Evolutionary conservation across 306 rosid genomes (phyloP), one percentile per base, ranked within the genome.

Genomic region (Arachis hypogaea): DNA sequence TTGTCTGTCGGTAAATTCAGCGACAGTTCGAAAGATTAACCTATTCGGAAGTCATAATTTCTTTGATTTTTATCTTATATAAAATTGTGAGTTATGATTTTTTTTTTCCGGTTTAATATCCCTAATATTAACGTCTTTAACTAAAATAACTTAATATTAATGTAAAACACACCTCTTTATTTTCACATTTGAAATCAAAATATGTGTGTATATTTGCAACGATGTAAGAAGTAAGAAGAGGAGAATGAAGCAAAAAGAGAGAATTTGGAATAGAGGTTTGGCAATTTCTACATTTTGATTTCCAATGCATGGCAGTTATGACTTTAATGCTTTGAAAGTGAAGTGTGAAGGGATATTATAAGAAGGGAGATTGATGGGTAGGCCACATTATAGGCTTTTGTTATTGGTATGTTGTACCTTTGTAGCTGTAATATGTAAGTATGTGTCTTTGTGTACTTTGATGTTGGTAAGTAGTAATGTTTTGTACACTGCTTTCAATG

Each of bases 401-500:
- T 59, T 22, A 44, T 65, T 78, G 81, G 78, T 30, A 42, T 75
- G 78, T 5, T 52, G 58, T 52, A 14, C 16, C 28, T 52, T n/a
- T 3, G 22, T 41, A 56, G 66, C 12, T 61, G 16, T 22, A 22
- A 22, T 22, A 22, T 22, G 28, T 66, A 54, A 66, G 70, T 55
- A 56, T 56, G 38, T 54, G 85, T 59, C 54, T 36, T 43, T 62
- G 72, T 74, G 59, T 61, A 33, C 11, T 52, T 52, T 77, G 66
- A 54, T 7, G 18, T 16, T 51, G 62, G 68, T 44, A 63, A 67
- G 68, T 6, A 60, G 47, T 30, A 22, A n/a, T 33, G 38, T 33
- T 33, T 33, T 33, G 76, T 80, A 74, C 80, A 74, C 44, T 28
- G 69, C 78, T 65, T 64, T 80, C 77, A 76, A 64, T 59, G 80